Evolutionary conservation across 306 rosid species (phyloP), one percentile per base, ranked within the genome.

Genomic region (Mimosa bimucronata): DNA sequence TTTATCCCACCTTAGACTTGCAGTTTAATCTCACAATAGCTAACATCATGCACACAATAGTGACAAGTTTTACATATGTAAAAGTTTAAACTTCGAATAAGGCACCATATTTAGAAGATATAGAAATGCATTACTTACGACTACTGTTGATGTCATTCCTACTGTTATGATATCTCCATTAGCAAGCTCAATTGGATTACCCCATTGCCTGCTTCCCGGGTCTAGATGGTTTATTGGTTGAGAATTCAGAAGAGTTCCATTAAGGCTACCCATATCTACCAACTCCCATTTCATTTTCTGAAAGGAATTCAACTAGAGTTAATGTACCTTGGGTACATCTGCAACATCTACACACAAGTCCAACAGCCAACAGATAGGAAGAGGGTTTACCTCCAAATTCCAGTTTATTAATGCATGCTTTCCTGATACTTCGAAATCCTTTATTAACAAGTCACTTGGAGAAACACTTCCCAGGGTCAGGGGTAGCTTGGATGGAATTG

Each of bases 271-370:
- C 97, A 93, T 87, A 82, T 96, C 99, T 69, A 87, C 91, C 86
- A 96, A 77, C 91, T 93, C 99, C 99, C 99, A 96, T 86, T 89
- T 96, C 97, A 87, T 83, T 82, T 69, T 90, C 98, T 96, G 91
- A 79, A 87, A 70, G 57, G 75, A 86, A 82, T 60, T 64, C 2
- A 14, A 45, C 40, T 29, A 83, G 28, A 77, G 79, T 69, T 64
- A 89, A 62, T 21, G 46, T 58, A 77, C 48, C 48, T 75, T 52
- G 79, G 25, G 30, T 25, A 34, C 44, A 62, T 50, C 40, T 45
- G 55, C 62, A 83, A 75, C 46, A 76, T 74, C 42, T 66, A 82
- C 83, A 78, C 52, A 62, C 68, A 85, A 66, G 52, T 60, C 66
- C 62, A 68, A 78, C 70, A 44, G 75, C 16, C 65, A 58, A 58